Evolutionary conservation across 2,329 filamentous ascomycete genomes (phyloP).

Genomic region (Nannizzia gypsea): DNA sequence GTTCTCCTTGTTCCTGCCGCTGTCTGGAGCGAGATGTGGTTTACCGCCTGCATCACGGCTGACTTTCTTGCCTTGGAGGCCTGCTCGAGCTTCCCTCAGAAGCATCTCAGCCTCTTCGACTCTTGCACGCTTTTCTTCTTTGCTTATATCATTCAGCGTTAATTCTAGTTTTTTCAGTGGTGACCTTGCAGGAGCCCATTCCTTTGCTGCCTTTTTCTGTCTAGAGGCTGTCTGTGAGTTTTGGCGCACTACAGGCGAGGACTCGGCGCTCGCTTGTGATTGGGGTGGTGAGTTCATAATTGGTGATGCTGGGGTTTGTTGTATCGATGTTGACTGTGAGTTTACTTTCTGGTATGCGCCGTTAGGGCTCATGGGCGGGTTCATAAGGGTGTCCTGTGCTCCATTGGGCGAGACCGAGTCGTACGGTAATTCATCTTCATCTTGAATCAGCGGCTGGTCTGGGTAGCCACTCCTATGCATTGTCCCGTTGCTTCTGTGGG

Average conservation of each 20-base stretch:
- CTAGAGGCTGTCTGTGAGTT: conserved; percentile 15
- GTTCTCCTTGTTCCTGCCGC: not conserved
- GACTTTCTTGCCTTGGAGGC: conserved; percentile 8
- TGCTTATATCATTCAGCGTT: conserved; percentile 82
- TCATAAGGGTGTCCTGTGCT: not conserved
- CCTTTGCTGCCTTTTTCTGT: conserved; percentile 17
- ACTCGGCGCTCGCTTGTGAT: conserved; percentile 3
- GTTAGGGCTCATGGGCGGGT: not conserved
- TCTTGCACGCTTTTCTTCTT: conserved; percentile 83
- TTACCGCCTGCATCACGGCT: conserved; percentile 9
- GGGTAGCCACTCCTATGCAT: conserved; percentile 6
- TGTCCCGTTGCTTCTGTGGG: not conserved
- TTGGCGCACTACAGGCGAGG: conserved; percentile 1
- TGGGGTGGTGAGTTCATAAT: conserved; percentile 4
- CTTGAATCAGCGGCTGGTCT: conserved; percentile 43
- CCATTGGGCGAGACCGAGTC: not conserved
- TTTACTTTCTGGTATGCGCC: conserved; percentile 1
- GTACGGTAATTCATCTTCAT: conserved; percentile 29
- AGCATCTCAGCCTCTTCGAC: conserved; percentile 70
- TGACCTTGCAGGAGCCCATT: conserved; percentile 68
- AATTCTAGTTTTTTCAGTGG: conserved; percentile 88
- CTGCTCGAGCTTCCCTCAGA: conserved; percentile 44
- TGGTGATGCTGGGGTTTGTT: conserved; percentile 4
- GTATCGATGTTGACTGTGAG: conserved; percentile 2
- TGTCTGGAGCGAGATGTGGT: conserved; percentile 2